Conservation (phyloP, 768 basidiomycete species). For the Mycena polygramma region DNA sequence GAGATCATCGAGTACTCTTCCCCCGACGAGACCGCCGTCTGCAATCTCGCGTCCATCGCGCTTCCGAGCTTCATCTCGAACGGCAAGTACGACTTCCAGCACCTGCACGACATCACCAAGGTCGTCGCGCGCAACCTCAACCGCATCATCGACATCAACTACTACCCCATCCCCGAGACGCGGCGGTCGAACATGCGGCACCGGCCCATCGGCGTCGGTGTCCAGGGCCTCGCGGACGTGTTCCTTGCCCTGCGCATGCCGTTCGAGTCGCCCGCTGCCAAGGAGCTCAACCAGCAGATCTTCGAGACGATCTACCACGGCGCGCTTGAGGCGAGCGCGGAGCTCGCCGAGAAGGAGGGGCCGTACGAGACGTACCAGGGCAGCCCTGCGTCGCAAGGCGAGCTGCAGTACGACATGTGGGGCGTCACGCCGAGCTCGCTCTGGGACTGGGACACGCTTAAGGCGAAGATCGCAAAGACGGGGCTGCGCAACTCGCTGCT, state of each 20-base stretch:
- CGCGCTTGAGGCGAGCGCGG: constrained; percentile 90
- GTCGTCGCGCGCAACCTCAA: constrained; percentile 95
- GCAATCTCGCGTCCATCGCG: constrained; percentile 97
- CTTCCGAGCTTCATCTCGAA: constrained; percentile 91
- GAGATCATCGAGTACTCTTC: constrained; percentile 99
- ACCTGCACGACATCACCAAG: constrained; percentile 93
- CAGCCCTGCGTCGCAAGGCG: constrained; percentile 89
- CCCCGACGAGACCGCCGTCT: constrained; percentile 97
- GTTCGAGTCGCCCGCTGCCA: constrained; percentile 91
- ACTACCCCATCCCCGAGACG: constrained; percentile 94
- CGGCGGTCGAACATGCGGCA: constrained; percentile 95
- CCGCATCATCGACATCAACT: constrained; percentile 94
- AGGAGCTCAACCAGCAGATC: constrained; percentile 92
- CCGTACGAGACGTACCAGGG: constrained; percentile 92
- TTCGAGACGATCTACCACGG: constrained; percentile 99
- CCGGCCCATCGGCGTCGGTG: constrained; percentile 97
- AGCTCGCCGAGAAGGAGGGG: constrained; percentile 84
- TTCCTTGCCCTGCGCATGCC: constrained; percentile 98
- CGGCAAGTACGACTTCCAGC: constrained; percentile 92
- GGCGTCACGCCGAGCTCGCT: constrained; percentile 88
- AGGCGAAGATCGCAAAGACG: constrained; percentile 79
- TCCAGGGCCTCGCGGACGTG: constrained; percentile 96
- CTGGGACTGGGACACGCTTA: constrained; percentile 95
- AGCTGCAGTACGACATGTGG: constrained; percentile 97
- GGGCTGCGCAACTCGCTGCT: constrained; percentile 84